A percentile compares a stretch with the other conserved stretches of the same genome.
phyloP scores from a whole-genome alignment of 2,329 filamentous ascomycete genomes.

The Phaeophleospora eucalypticola region DNA sequence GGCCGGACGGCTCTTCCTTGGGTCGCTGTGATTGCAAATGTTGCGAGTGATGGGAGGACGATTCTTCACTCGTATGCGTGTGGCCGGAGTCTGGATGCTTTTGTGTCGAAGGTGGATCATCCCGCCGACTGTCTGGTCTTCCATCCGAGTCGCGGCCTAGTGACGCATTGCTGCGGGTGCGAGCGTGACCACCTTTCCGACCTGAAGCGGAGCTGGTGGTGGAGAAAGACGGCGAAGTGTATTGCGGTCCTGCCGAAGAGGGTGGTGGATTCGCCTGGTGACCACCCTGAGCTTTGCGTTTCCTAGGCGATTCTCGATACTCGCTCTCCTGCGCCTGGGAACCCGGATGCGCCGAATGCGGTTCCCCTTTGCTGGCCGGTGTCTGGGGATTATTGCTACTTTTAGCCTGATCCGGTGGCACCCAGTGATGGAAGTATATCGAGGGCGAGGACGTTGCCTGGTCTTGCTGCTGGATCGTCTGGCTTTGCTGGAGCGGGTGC shows the following conservation, averaged over 20 bases:
- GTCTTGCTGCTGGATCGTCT: constrained; percentile 56
- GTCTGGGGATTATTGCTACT: constrained; percentile 62
- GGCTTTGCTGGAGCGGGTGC: constrained; percentile 44
- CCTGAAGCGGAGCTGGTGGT: constrained; percentile 52
- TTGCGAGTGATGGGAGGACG: background rate
- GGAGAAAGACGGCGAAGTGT: constrained; percentile 50
- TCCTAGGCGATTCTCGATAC: constrained; percentile 73
- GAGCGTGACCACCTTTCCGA: constrained; percentile 57
- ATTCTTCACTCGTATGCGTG: constrained; percentile 4
- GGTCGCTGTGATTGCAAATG: background rate
- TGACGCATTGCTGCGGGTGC: constrained; percentile 63
- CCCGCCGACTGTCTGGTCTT: constrained; percentile 22
- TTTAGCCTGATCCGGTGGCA: constrained; percentile 63
- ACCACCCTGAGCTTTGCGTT: constrained; percentile 67
- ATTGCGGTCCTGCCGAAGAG: constrained; percentile 47
- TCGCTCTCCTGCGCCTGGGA: constrained; percentile 52
- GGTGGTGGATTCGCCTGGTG: constrained; percentile 51
- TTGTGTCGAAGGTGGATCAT: constrained; percentile 14
- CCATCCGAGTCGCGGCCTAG: constrained; percentile 24
- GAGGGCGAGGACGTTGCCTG: constrained; percentile 65
- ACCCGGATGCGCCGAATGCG: constrained; percentile 47
- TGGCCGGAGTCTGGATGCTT: constrained; percentile 6
- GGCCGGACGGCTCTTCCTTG: constrained; percentile 7
- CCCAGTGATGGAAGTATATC: constrained; percentile 91
- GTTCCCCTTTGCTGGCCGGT: constrained; percentile 60